These are phyloP conservation scores for Rusavskia elegans DNA, from an alignment of 495 filamentous ascomycete genomes.

Conservation along the genomic window DNA sequence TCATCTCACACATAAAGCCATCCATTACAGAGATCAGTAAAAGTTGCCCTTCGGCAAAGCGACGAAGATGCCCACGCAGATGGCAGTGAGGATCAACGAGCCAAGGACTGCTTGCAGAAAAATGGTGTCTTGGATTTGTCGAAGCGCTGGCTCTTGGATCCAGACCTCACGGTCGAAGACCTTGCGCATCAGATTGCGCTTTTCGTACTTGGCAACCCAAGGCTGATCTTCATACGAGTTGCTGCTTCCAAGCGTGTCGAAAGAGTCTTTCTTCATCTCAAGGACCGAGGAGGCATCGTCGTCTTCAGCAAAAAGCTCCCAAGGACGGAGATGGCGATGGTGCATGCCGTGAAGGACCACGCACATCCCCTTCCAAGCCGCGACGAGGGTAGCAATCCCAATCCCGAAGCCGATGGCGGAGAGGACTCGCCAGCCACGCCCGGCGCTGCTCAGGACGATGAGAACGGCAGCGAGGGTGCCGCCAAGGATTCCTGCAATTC, in stretches of 20 bases:
- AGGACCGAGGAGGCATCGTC: slow-evolving; percentile 6
- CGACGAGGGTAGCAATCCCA: slow-evolving; percentile 52
- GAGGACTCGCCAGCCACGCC: slow-evolving; percentile 44
- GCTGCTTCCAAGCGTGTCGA: slow-evolving; percentile 34
- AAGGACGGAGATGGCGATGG: slow-evolving; percentile 58
- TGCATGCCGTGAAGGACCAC: slow-evolving; percentile 61
- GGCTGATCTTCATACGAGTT: slow-evolving; percentile 66
- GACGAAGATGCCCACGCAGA: slow-evolving; percentile 29
- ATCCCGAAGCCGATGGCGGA: slow-evolving; percentile 44
- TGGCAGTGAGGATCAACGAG: slow-evolving; percentile 21
- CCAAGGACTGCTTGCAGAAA: slow-evolving; percentile 40
- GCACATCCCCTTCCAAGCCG: slow-evolving; percentile 62
- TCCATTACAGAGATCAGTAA: slow-evolving; percentile 8
- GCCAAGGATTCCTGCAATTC: slow-evolving; percentile 31
- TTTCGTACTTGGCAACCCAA: slow-evolving; percentile 53
- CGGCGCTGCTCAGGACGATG: slow-evolving; percentile 41
- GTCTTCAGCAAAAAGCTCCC: slow-evolving; percentile 50
- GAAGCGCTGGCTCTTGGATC: slow-evolving; percentile 59
- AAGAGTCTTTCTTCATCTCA: slow-evolving; percentile 25
- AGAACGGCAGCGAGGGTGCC: slow-evolving; percentile 36
- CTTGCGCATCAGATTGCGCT: slow-evolving; percentile 49
- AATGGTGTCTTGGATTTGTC: slow-evolving; percentile 63
- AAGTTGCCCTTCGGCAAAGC: slow-evolving; percentile 29
- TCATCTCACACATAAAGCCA: not conserved
- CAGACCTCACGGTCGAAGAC: slow-evolving; percentile 60